Evolutionary conservation across 1,139 yeast species (phyloP).

Genomic region (Protomyces pachydermus): DNA sequence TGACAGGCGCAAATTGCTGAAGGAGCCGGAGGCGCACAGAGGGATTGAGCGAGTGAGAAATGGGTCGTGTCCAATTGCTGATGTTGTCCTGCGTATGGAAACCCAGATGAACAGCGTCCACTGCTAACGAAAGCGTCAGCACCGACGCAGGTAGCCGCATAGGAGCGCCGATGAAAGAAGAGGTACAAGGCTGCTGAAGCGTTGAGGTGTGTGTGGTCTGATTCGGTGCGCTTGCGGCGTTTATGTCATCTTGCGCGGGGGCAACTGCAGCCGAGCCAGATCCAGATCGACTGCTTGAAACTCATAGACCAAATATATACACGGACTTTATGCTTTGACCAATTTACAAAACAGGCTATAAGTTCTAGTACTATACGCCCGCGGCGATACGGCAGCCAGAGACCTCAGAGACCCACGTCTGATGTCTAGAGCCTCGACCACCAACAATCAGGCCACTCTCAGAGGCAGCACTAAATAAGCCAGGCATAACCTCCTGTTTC

Average conservation of each 20-base stretch:
- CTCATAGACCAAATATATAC: too few species aligned
- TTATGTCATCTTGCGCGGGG: neutral
- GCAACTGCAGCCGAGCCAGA: too few species aligned
- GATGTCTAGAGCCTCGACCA: neutral
- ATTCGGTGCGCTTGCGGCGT: neutral
- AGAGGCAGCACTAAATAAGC: neutral
- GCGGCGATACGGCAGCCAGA: neutral
- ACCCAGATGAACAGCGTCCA: neutral
- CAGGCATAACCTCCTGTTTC: neutral
- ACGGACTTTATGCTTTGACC: too few species aligned
- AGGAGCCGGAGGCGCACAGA: neutral
- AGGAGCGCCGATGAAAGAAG: neutral
- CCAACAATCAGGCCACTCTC: neutral
- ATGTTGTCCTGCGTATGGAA: neutral
- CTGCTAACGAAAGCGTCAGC: neutral
- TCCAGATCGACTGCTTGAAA: too few species aligned
- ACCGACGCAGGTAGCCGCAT: neutral
- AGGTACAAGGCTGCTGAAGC: neutral
- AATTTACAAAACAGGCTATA: too few species aligned
- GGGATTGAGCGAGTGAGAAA: conserved; percentile 2
- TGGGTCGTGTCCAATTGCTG: conserved; percentile 18
- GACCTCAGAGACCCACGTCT: neutral
- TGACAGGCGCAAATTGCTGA: conserved; percentile 10
- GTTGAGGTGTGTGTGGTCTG: neutral
- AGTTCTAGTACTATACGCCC: neutral